Base-by-base conservation (phyloP, 116 monocot species). In the Cymodocea nodosa region DNA sequence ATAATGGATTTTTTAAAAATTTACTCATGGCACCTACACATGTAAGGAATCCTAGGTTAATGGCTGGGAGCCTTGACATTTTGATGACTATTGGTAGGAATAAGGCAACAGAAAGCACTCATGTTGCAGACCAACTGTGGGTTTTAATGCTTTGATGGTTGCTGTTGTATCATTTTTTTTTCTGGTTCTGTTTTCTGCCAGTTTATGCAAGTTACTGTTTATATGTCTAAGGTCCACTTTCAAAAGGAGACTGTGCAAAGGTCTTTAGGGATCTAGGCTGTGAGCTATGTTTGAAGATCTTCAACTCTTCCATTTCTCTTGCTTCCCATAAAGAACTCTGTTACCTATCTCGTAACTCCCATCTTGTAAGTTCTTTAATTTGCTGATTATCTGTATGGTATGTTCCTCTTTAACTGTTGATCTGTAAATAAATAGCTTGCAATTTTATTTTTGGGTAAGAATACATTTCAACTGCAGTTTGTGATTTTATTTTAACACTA, bases 191-290 rank as follows among this genome's bases (percentile, higher is more conserved):
- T 16, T 34, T 60, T 60, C 34, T 25, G 24, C 15, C 16, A 30
- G 34, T 60, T 12, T 62, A 37, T 61, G 61, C 17, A 6, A 0
- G n/a, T 11, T n/a, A 18, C 22, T 50, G 22, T 50, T 23, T 4
- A 44, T 64, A 51, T 37, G 18, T 14, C 18, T 5, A 75, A 78
- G 81, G 85, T 73, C 76, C 83, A 18, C 71, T 83, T 19, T 66
- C 78, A 50, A 87, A 87, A 55, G 67, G 59, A 3, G 54, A 60
- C 12, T 87, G 87, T 39, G 70, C 74, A 36, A 24, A 35, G 4
- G 40, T 73, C 20, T 87, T 83, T 71, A 53, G 39, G 8, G 52
- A 51, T 58, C 74, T 37, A 63, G 82, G 86, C 20, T 87, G 86
- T 35, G 23, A 60, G 16, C 58, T 78, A 23, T 87, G 86, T 51